Evolutionary conservation across 2,329 filamentous ascomycete genomes (phyloP).

Genomic region (Alternaria infectoria): DNA sequence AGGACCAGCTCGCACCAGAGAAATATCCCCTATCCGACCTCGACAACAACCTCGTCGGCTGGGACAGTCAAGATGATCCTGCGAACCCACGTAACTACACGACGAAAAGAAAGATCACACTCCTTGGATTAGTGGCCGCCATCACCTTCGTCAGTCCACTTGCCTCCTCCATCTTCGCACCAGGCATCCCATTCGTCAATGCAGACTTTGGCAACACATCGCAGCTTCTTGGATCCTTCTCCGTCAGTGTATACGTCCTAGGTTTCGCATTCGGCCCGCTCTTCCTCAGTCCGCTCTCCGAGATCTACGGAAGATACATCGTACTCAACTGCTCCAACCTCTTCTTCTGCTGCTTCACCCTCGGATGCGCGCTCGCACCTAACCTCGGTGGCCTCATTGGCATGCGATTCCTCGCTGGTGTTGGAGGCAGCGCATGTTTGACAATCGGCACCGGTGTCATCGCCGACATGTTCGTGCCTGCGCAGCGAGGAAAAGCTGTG

Average conservation of each 20-base stretch:
- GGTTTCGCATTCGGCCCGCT: conserved; percentile 44
- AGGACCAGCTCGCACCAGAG: conserved; percentile 33
- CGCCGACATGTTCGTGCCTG: conserved; percentile 41
- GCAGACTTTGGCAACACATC: conserved; percentile 42
- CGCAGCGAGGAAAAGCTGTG: conserved; percentile 42
- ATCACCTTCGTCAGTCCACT: conserved; percentile 47
- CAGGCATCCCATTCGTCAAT: conserved; percentile 40
- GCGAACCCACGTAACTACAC: conserved; percentile 43
- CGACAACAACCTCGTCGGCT: conserved; percentile 44
- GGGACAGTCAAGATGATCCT: conserved; percentile 45
- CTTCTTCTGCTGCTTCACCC: conserved; percentile 59
- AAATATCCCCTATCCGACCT: conserved; percentile 42
- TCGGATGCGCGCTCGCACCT: conserved; percentile 50
- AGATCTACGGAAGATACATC: conserved; percentile 44
- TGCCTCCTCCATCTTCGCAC: conserved; percentile 46
- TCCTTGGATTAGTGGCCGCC: conserved; percentile 33
- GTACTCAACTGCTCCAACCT: conserved; percentile 50
- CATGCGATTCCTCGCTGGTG: conserved; percentile 27
- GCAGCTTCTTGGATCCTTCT: conserved; percentile 37
- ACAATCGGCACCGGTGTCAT: conserved; percentile 47
- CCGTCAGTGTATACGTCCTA: conserved; percentile 45
- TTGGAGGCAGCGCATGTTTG: conserved; percentile 38
- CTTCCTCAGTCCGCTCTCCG: conserved; percentile 42
- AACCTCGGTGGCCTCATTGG: conserved; percentile 43
- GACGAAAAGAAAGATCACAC: conserved; percentile 33